These are phyloP conservation scores for Teunomyces atbi DNA, from an alignment of 805 yeast species.

Conservation along the genomic window DNA sequence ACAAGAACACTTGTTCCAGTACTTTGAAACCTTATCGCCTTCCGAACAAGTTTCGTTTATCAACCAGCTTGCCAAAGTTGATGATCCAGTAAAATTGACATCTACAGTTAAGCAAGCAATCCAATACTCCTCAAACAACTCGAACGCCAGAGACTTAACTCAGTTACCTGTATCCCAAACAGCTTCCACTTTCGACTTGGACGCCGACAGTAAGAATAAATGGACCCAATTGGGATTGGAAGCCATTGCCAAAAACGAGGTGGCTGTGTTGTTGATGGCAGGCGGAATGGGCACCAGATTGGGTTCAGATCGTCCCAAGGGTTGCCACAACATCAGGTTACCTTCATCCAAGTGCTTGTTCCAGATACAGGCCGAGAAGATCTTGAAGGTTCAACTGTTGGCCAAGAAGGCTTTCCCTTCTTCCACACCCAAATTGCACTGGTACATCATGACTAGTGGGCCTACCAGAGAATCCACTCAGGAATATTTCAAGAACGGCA, in stretches of 20 bases:
- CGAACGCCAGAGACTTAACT: conserved; percentile 30
- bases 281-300: conserved; percentile 98
- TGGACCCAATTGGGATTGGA: conserved; percentile 60
- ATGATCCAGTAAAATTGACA: conserved; percentile 42
- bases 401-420: conserved; percentile 37
- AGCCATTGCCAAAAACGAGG: conserved; percentile 68
- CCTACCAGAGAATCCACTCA: conserved; percentile 82
- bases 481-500: conserved; percentile 56
- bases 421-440: conserved; percentile 45
- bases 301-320: conserved; percentile 89
- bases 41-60: conserved; percentile 34
- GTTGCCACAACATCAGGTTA: conserved; percentile 83
- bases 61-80: conserved; percentile 41
- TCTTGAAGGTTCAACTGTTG: conserved; percentile 59
- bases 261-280: conserved; percentile 90
- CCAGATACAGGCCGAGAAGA: conserved; percentile 90
- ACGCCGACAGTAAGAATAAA: conserved; percentile 20
- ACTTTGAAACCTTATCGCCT: conserved; percentile 39
- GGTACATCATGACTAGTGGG: conserved; percentile 95
- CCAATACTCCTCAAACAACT: conserved; percentile 27
- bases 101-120: conserved; percentile 48
- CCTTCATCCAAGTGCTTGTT: conserved; percentile 84
- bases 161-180: conserved; percentile 48
- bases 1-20: conserved; percentile 53
- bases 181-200: conserved; percentile 51